Conservation (phyloP, 2,329 filamentous ascomycete species). For the Neonectria ditissima region DNA sequence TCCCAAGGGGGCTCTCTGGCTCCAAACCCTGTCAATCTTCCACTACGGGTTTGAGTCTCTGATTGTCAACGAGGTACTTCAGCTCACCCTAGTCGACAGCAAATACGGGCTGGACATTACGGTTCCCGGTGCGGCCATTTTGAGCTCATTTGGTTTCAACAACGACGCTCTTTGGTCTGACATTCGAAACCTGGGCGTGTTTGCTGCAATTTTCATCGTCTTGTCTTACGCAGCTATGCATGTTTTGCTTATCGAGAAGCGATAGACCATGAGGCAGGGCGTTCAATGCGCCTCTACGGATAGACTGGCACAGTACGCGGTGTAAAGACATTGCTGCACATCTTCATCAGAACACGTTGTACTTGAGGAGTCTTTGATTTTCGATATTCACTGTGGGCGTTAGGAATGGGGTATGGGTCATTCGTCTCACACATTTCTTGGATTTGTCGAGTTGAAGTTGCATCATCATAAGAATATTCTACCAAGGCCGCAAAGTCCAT, state of each 20-base stretch:
- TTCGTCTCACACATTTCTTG: slow-evolving; percentile 9
- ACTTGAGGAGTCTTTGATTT: slow-evolving; percentile 8
- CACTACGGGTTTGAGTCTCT: slow-evolving; percentile 97
- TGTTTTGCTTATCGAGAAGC: slow-evolving; percentile 87
- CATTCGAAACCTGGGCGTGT: slow-evolving; percentile 82
- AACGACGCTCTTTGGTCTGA: slow-evolving; percentile 89
- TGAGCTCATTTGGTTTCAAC: slow-evolving; percentile 95
- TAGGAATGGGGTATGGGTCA: slow-evolving; percentile 5
- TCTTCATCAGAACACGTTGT: slow-evolving; percentile 9
- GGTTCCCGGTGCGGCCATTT: slow-evolving; percentile 91
- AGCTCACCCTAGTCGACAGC: slow-evolving; percentile 88
- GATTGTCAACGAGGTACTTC: slow-evolving; percentile 96
- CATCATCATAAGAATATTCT: background rate
- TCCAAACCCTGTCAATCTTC: slow-evolving; percentile 96
- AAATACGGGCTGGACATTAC: slow-evolving; percentile 98
- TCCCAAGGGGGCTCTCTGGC: slow-evolving; percentile 84
- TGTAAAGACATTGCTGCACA: slow-evolving; percentile 6
- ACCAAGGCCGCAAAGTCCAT: background rate
- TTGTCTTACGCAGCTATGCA: slow-evolving; percentile 95
- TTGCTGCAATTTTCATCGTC: slow-evolving; percentile 85
- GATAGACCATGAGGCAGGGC: slow-evolving; percentile 48
- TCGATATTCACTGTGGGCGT: slow-evolving; percentile 18
- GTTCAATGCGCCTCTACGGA: slow-evolving; percentile 4
- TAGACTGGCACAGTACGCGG: slow-evolving; percentile 16
- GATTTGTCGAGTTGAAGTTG: slow-evolving; percentile 4